Conservation (phyloP, 2,329 filamentous ascomycete genomes). For the Arthrobotrys iridis region DNA sequence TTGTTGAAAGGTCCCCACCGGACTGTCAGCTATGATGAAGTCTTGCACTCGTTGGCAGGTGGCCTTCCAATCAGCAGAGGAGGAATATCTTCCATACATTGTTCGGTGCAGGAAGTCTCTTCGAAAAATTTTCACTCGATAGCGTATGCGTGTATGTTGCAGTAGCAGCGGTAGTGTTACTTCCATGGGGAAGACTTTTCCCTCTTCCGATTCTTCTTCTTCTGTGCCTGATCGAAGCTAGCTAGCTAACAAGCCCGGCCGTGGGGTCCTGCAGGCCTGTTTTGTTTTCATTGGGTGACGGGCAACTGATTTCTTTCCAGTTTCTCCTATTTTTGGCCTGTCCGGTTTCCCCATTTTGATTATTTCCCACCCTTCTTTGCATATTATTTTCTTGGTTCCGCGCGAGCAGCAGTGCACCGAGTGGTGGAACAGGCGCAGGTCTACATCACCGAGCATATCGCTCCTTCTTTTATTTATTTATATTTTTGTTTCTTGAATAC, state of each 20-base stretch:
- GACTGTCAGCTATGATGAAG: constrained; percentile 3
- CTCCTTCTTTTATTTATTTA: neutral
- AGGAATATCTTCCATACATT: constrained; percentile 3
- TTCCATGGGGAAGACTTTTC: too few relatives aligned
- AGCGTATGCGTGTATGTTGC: too few relatives aligned
- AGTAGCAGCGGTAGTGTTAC: too few relatives aligned
- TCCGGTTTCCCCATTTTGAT: neutral
- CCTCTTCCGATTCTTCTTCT: neutral
- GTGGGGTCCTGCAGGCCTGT: neutral
- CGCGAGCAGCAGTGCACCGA: neutral
- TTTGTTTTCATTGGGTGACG: constrained; percentile 24
- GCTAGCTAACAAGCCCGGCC: neutral
- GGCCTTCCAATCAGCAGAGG: constrained; percentile 12
- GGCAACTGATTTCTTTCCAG: neutral
- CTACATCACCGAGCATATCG: constrained; percentile 47
- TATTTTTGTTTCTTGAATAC: constrained; percentile 2
- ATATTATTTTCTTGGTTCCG: too few relatives aligned
- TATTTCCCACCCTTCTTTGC: neutral
- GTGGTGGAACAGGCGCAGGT: constrained; percentile 35
- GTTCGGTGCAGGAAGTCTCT: constrained; percentile 10
- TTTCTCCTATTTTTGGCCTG: constrained; percentile 43
- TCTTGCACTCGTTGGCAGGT: neutral
- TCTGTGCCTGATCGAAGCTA: neutral
- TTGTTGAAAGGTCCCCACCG: constrained; percentile 10
- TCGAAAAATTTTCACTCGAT: constrained; percentile 17